phyloP scores from a whole-genome alignment of 495 filamentous ascomycete genomes.

The Cryomyces minteri region DNA sequence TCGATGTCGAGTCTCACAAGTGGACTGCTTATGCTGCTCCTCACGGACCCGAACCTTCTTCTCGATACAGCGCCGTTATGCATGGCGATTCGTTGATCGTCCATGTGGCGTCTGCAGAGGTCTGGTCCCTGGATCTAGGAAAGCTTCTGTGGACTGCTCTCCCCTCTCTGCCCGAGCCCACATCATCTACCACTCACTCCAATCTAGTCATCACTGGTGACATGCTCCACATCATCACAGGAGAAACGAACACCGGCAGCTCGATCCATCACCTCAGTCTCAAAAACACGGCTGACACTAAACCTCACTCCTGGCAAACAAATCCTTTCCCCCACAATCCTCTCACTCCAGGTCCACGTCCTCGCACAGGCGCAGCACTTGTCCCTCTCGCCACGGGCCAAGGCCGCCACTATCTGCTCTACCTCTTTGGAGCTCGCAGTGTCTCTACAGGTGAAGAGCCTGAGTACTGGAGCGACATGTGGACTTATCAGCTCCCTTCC shows the following conservation, averaged over 20 bases:
- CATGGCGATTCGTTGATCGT: too few relatives aligned
- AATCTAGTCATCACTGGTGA: slow-evolving; percentile 12
- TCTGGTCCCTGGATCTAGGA: slow-evolving; percentile 1
- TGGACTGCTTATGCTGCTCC: neutral
- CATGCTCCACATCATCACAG: slow-evolving; percentile 26
- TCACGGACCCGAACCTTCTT: too few relatives aligned
- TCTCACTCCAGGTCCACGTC: slow-evolving; percentile 25
- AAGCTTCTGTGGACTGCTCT: slow-evolving; percentile 24
- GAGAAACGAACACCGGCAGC: slow-evolving; percentile 18
- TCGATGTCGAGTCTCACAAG: slow-evolving; percentile 15
- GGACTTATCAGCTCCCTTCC: slow-evolving; percentile 32
- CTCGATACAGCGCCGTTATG: too few relatives aligned
- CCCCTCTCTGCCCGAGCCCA: slow-evolving; percentile 17
- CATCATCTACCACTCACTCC: slow-evolving; percentile 17
- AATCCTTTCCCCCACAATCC: slow-evolving; percentile 28
- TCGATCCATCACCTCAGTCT: slow-evolving; percentile 26
- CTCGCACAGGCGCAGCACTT: slow-evolving; percentile 25
- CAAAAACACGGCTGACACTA: slow-evolving; percentile 5
- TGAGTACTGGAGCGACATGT: slow-evolving; percentile 26
- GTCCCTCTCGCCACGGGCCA: slow-evolving; percentile 29
- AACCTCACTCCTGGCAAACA: slow-evolving; percentile 19
- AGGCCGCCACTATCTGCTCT: slow-evolving; percentile 32
- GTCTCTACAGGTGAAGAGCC: slow-evolving; percentile 1
- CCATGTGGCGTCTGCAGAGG: neutral
- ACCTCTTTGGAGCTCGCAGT: slow-evolving; percentile 26